Evolutionary conservation across 1,139 yeast genomes (phyloP).

Genomic region (Geotrichum armillariae): DNA sequence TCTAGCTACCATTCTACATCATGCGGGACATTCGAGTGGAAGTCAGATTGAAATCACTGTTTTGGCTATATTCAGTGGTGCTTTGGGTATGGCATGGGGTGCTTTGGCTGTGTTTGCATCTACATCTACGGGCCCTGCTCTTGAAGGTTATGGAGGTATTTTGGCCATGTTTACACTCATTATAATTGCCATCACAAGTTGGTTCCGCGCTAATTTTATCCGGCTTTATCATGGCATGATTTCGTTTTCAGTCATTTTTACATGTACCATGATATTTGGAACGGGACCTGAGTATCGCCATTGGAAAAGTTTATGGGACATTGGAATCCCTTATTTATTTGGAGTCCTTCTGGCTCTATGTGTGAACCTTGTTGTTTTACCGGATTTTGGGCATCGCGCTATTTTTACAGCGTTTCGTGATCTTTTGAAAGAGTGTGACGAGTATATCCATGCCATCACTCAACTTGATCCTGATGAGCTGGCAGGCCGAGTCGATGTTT

Average conservation of each 20-base stretch:
- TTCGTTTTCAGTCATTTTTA: constrained; percentile 43
- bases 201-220: constrained; percentile 46
- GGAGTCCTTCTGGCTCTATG: constrained; percentile 45
- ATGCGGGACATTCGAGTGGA: constrained; percentile 50
- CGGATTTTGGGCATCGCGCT: constrained; percentile 43
- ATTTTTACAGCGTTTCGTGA: constrained; percentile 25
- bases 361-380: constrained; percentile 41
- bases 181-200: constrained; percentile 40
- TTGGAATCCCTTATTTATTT: constrained; percentile 47
- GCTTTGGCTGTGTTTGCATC: constrained; percentile 46
- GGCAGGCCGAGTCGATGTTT: constrained; percentile 29
- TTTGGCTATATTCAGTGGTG: constrained; percentile 46
- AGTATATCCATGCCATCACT: constrained; percentile 22
- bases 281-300: constrained; percentile 23
- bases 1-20: constrained; percentile 46
- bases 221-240: constrained; percentile 43
- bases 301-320: constrained; percentile 46
- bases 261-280: constrained; percentile 36
- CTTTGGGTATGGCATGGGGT: constrained; percentile 51
- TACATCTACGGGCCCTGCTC: constrained; percentile 42
- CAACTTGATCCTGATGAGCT: constrained; percentile 25
- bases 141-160: constrained; percentile 50
- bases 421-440: constrained; percentile 26
- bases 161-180: constrained; percentile 45
- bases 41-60: constrained; percentile 49